A percentile compares a stretch with the other conserved stretches of the same genome.
Evolutionary conservation across 225 moss, liverwort and hornwort genomes (phyloP).

Genomic region (Neckera pumila): DNA sequence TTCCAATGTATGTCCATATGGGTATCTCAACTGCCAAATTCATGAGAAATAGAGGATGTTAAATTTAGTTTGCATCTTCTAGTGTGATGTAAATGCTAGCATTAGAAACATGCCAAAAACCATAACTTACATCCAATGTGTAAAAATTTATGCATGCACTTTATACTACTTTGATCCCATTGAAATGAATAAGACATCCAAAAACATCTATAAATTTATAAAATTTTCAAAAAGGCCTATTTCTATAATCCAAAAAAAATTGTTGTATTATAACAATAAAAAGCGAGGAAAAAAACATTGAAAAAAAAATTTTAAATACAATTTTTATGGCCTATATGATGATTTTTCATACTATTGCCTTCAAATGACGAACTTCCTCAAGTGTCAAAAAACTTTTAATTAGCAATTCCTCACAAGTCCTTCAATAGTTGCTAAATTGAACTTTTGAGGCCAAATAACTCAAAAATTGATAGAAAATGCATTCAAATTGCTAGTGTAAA

Average conservation of each 20-base stretch:
- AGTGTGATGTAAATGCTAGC: background rate
- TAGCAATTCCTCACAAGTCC: background rate
- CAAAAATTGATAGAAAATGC: background rate
- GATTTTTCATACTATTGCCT: background rate
- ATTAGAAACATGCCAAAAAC: background rate
- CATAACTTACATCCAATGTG: background rate
- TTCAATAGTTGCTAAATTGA: background rate
- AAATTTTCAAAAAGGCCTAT: background rate
- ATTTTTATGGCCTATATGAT: background rate
- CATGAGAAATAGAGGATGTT: background rate
- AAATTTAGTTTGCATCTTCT: background rate
- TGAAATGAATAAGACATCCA: background rate
- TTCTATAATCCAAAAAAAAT: background rate
- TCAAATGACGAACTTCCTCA: background rate
- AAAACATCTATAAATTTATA: background rate
- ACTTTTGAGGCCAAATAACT: background rate
- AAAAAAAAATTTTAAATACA: background rate
- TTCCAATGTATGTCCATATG: background rate
- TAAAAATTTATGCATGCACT: background rate
- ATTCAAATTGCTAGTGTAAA: background rate
- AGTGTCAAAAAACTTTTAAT: background rate
- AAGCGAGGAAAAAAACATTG: background rate
- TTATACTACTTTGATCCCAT: background rate
- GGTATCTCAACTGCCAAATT: background rate
- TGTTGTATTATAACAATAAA: background rate